A percentile compares a stretch with the other conserved stretches of the same genome.
Conservation (phyloP, 2,329 filamentous ascomycete genomes). For the Byssothecium circinans region DNA sequence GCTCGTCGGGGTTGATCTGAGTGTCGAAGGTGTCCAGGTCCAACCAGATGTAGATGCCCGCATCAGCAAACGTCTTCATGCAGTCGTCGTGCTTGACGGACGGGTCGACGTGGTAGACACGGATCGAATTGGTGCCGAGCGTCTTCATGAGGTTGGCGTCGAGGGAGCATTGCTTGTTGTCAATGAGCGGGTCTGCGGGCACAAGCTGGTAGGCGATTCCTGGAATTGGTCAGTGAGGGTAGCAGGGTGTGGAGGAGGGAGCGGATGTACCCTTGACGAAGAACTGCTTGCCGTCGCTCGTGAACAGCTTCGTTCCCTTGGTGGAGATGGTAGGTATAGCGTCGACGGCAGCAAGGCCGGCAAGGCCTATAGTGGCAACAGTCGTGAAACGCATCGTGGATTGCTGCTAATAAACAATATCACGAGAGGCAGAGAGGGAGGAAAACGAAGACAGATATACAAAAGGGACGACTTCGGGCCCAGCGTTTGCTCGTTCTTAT, state of each 20-base stretch:
- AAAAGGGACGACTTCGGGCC: too few relatives aligned
- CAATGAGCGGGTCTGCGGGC: slow-evolving; percentile 73
- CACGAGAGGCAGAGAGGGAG: too few relatives aligned
- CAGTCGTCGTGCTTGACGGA: slow-evolving; percentile 71
- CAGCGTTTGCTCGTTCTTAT: too few relatives aligned
- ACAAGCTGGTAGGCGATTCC: slow-evolving; percentile 71
- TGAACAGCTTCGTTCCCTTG: slow-evolving; percentile 84
- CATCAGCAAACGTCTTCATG: slow-evolving; percentile 77
- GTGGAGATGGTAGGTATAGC: slow-evolving; percentile 60
- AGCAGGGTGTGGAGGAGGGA: background rate
- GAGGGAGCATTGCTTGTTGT: slow-evolving; percentile 73
- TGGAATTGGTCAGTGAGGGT: slow-evolving; percentile 37
- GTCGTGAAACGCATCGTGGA: slow-evolving; percentile 21
- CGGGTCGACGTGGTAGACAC: slow-evolving; percentile 84
- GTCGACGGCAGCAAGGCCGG: slow-evolving; percentile 39
- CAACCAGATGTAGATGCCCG: slow-evolving; percentile 80
- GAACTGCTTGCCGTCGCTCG: slow-evolving; percentile 76
- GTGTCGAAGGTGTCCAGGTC: slow-evolving; percentile 74
- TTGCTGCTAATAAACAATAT: background rate
- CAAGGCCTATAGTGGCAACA: slow-evolving; percentile 23
- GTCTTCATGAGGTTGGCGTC: slow-evolving; percentile 78
- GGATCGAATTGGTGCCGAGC: slow-evolving; percentile 79
- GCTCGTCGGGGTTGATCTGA: slow-evolving; percentile 65
- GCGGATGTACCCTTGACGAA: slow-evolving; percentile 70
- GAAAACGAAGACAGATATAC: too few relatives aligned